Base-by-base conservation (phyloP, 1,139 yeast species). In the Yamadazyma blattariae region DNA sequence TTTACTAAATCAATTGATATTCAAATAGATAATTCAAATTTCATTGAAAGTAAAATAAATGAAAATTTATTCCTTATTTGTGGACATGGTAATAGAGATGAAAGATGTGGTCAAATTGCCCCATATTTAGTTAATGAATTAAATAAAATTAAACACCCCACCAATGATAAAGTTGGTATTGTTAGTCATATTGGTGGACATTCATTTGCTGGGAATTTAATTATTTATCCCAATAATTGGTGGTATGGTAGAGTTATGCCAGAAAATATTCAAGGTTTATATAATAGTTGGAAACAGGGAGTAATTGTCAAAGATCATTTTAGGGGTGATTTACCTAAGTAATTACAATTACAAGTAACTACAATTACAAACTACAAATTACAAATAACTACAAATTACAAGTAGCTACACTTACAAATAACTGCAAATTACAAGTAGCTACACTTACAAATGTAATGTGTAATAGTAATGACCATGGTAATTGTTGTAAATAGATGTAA, bases 161-260 rank as follows among this genome's bases (percentile, higher is more conserved):
- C 15, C 2, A 20, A 32, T 6, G 34, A 33, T 11, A 35, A 38
- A 11, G 27, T 30, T n/a, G 86, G 86, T 0, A 51, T 71, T 13
- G 64, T 82, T 1, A 77, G 86, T 9, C 94, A 84, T 52, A 64
- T 84, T 29, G 90, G 92, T 0, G 94, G 94, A 0, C 94, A 84
- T 52, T 84, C 70, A 1, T 84, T 78, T 53, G 92, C 94, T 2
- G 94, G 92, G 0, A 84, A 84, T 51, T 77, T 84, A 13, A 59
- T 83, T 2, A 73, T 73, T 37, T 76, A 76, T 44, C 69, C 73
- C 2, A 59, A 70, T n/a, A 54, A 64, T 5, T 58, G 79, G 1
- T 84, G 90, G 90, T 84, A 84, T 49, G 90, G 92, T 0, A 57
- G 83, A 36, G 87, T 83, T 2, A 60, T 64, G 35, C 86, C 88